Conservation (phyloP, 2,329 filamentous ascomycete genomes). For the Clonostachys solani region DNA sequence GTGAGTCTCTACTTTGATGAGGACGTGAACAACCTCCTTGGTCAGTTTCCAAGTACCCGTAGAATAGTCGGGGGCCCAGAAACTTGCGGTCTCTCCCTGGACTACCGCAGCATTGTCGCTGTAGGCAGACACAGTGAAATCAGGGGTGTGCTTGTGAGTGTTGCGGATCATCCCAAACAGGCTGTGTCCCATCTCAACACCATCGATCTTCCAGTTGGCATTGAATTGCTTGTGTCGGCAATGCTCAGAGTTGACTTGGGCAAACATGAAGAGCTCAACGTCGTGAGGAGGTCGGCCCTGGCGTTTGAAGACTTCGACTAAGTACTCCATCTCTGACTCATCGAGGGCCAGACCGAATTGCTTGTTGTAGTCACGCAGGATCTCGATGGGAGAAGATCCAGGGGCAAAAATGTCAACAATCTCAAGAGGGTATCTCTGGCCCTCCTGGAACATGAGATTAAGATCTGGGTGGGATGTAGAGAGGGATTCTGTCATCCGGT, state of each 20-base stretch:
- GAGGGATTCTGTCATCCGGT: constrained; percentile 93
- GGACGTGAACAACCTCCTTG: constrained; percentile 80
- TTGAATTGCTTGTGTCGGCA: constrained; percentile 89
- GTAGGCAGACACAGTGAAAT: constrained; percentile 90
- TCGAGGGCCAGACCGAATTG: constrained; percentile 83
- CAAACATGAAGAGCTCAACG: constrained; percentile 98
- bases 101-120: constrained; percentile 94
- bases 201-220: constrained; percentile 92
- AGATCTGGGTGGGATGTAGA: constrained; percentile 63
- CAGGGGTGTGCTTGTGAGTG: constrained; percentile 78
- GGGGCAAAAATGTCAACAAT: constrained; percentile 71
- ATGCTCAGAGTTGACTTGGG: constrained; percentile 98
- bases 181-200: constrained; percentile 70
- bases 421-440: constrained; percentile 56
- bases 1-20: constrained; percentile 96
- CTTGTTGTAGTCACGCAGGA: constrained; percentile 79
- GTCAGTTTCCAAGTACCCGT: constrained; percentile 85
- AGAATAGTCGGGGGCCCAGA: constrained; percentile 84
- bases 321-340: constrained; percentile 84
- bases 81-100: constrained; percentile 31
- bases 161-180: constrained; percentile 97
- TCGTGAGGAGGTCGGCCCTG: constrained; percentile 68
- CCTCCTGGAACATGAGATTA: constrained; percentile 73
- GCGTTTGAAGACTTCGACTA: constrained; percentile 58
- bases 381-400: constrained; percentile 60